A percentile compares a stretch with the other conserved stretches of the same genome.
Conservation (phyloP, 768 basidiomycete species). For the Phaeolepiota aurea region DNA sequence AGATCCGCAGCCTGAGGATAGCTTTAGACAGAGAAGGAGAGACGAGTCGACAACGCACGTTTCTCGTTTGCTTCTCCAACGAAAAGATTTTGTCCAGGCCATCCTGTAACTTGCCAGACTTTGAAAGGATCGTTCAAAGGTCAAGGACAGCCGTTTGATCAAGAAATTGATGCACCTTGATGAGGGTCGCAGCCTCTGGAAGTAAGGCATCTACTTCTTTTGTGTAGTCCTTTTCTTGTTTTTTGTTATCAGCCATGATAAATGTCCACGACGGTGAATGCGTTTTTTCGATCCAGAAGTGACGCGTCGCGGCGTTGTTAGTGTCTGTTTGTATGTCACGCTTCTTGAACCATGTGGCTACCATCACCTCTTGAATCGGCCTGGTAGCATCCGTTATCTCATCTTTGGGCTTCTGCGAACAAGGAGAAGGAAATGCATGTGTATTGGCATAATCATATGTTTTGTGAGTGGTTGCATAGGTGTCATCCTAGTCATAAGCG, state of each 20-base stretch:
- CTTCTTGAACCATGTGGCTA: slow-evolving; percentile 18
- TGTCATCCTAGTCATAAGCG: slow-evolving; percentile 25
- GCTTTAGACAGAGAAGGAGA: slow-evolving; percentile 2
- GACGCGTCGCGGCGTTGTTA: slow-evolving; percentile 62
- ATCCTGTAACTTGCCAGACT: slow-evolving; percentile 80
- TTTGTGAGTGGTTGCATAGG: slow-evolving; percentile 16
- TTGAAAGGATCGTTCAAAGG: slow-evolving; percentile 9
- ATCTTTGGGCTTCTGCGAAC: slow-evolving; percentile 2
- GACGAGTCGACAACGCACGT: slow-evolving; percentile 42
- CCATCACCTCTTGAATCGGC: slow-evolving; percentile 20
- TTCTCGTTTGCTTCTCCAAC: slow-evolving; percentile 94
- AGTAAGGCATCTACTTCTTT: slow-evolving; percentile 73
- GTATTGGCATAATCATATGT: slow-evolving; percentile 17
- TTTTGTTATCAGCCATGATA: slow-evolving; percentile 73
- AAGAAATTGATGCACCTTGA: slow-evolving; percentile 48
- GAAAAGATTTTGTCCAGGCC: slow-evolving; percentile 83
- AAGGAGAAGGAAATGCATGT: slow-evolving; percentile 20
- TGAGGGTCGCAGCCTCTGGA: slow-evolving; percentile 56
- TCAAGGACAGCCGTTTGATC: too few species aligned
- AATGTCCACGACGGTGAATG: slow-evolving; percentile 27
- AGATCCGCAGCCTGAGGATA: slow-evolving; percentile 81
- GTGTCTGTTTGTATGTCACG: slow-evolving; percentile 22
- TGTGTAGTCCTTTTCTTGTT: slow-evolving; percentile 83
- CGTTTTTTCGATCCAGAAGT: slow-evolving; percentile 23
- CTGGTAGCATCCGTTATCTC: slow-evolving; percentile 4